Conservation (phyloP, 768 basidiomycete genomes). For the Pleurotus platypus region DNA sequence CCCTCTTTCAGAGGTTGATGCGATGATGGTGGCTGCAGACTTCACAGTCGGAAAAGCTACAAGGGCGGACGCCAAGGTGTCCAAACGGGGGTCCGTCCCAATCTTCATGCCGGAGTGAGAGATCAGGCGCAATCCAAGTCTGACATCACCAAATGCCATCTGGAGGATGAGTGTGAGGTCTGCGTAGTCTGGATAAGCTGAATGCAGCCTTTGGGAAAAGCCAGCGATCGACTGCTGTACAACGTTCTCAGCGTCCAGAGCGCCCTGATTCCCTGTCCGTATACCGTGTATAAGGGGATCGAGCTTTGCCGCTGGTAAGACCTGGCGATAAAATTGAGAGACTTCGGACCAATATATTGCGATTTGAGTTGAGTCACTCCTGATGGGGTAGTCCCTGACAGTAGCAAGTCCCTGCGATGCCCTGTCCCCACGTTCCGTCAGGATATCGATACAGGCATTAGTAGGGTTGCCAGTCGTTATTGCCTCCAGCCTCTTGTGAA, state of each 20-base stretch:
- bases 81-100: constrained; percentile 16
- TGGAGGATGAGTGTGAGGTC: constrained; percentile 72
- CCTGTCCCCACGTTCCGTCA: constrained; percentile 32
- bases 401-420: constrained; percentile 25
- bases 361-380: constrained; percentile 44
- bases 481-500: constrained; percentile 55
- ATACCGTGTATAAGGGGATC: constrained; percentile 40
- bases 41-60: constrained; percentile 52
- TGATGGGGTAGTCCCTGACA: constrained; percentile 20
- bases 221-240: constrained; percentile 77
- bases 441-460: constrained; percentile 45
- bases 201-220: constrained; percentile 69
- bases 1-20: constrained; percentile 18
- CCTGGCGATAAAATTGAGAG: constrained; percentile 64
- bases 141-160: constrained; percentile 60
- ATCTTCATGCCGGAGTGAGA: constrained; percentile 15
- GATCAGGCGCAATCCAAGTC: constrained; percentile 66
- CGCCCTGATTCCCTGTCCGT: constrained; percentile 30
- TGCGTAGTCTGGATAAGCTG: constrained; percentile 61
- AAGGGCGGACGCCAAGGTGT: constrained; percentile 29
- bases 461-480: constrained; percentile 50
- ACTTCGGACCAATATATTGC: constrained; percentile 76
- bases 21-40: constrained; percentile 34
- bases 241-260: constrained; percentile 57
- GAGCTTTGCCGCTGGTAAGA: constrained; percentile 46